phyloP scores from a whole-genome alignment of 768 basidiomycete genomes.

The Termitomyces heimii region DNA sequence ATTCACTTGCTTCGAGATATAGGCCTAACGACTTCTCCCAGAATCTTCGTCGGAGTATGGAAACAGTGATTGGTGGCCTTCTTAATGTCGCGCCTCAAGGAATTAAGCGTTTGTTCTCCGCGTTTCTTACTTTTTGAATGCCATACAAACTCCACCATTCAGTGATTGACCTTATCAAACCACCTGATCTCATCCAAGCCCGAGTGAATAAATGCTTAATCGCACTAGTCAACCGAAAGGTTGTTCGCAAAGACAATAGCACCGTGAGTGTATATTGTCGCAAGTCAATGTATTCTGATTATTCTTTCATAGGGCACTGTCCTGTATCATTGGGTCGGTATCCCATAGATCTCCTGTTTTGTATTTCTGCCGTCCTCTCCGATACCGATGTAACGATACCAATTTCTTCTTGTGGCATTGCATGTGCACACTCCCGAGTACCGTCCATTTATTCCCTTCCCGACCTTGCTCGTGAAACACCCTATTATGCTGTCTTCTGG shows the following conservation, averaged over 20 bases:
- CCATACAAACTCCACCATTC: neutral
- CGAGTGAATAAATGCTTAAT: constrained; percentile 93
- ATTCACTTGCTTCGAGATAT: neutral
- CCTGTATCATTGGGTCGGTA: constrained; percentile 66
- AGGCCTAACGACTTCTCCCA: constrained; percentile 19
- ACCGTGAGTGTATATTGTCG: constrained; percentile 33
- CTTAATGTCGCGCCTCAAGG: constrained; percentile 58
- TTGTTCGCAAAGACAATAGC: constrained; percentile 69
- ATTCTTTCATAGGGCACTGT: constrained; percentile 49
- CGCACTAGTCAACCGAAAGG: constrained; percentile 81
- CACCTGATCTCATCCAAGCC: constrained; percentile 83
- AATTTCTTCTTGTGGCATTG: neutral
- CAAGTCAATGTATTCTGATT: neutral
- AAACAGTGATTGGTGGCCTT: constrained; percentile 71
- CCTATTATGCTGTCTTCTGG: too few relatives aligned
- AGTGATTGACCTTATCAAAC: constrained; percentile 76
- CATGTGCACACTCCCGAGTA: constrained; percentile 9
- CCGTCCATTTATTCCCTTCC: constrained; percentile 7
- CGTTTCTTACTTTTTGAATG: neutral
- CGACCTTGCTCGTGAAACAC: constrained; percentile 8
- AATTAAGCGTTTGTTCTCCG: constrained; percentile 47
- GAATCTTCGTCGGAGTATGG: constrained; percentile 73
- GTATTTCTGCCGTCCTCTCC: neutral
- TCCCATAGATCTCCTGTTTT: constrained; percentile 22
- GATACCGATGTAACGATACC: constrained; percentile 1